Percentiles rank a stretch among this genome's conserved stretches.
These are phyloP conservation scores for Polychytrium aggregatum DNA, from an alignment of 192 early-diverging fungal genomes.

Conservation along the genomic window DNA sequence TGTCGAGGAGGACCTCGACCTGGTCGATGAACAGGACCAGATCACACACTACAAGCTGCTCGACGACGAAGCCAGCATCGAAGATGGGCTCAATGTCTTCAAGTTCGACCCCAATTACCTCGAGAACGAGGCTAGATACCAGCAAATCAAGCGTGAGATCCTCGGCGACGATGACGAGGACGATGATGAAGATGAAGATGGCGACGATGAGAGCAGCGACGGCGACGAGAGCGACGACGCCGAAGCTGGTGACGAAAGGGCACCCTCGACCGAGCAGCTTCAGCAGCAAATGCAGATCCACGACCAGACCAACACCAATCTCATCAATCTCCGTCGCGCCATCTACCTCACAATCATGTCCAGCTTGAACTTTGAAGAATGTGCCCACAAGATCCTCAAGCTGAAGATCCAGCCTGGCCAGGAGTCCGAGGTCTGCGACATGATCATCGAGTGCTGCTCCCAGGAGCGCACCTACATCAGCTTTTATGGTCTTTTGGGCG, in stretches of 20 bases:
- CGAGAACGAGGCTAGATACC: slow-evolving; percentile 77
- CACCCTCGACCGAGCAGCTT: slow-evolving; percentile 18
- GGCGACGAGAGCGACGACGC: slow-evolving; percentile 44
- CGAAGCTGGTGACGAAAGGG: slow-evolving; percentile 41
- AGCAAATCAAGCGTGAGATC: slow-evolving; percentile 69
- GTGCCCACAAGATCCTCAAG: slow-evolving; percentile 87
- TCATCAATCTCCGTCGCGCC: slow-evolving; percentile 77
- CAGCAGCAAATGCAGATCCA: slow-evolving; percentile 49
- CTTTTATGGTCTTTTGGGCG: slow-evolving; percentile 87
- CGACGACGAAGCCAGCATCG: slow-evolving; percentile 70
- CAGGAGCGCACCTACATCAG: slow-evolving; percentile 91
- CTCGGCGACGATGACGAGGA: slow-evolving; percentile 59
- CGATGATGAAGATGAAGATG: slow-evolving; percentile 15
- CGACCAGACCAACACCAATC: slow-evolving; percentile 81
- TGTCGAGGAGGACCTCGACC: slow-evolving; percentile 65
- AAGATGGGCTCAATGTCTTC: slow-evolving; percentile 81
- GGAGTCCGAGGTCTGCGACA: slow-evolving; percentile 86
- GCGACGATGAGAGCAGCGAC: slow-evolving; percentile 27
- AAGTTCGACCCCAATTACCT: slow-evolving; percentile 65
- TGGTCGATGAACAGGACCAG: slow-evolving; percentile 93
- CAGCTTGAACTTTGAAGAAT: slow-evolving; percentile 88
- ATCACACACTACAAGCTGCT: slow-evolving; percentile 76
- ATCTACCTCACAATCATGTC: slow-evolving; percentile 97
- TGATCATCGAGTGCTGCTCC: slow-evolving; percentile 95
- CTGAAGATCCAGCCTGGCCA: slow-evolving; percentile 72